Conservation (phyloP, 495 filamentous ascomycete species). For the Cercophora newfieldiana region DNA sequence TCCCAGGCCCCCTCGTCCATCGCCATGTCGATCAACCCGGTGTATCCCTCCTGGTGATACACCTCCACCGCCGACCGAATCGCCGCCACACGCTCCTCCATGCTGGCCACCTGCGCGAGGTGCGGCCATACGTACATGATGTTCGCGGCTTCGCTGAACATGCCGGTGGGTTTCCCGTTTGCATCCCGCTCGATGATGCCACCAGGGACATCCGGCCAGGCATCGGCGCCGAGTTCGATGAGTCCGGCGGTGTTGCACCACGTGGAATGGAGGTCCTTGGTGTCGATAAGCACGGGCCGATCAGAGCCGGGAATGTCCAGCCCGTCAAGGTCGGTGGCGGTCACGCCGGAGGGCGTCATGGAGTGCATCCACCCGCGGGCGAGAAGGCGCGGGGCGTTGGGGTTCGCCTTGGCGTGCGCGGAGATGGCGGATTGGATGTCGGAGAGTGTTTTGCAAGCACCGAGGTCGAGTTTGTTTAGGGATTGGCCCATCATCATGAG, state of each 20-base stretch:
- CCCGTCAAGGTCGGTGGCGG: slow-evolving; percentile 57
- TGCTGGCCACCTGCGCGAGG: slow-evolving; percentile 51
- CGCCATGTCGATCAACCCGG: slow-evolving; percentile 68
- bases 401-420: slow-evolving; percentile 50
- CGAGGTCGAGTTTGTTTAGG: slow-evolving; percentile 56
- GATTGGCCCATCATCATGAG: slow-evolving; percentile 61
- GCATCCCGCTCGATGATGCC: slow-evolving; percentile 58
- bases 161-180: slow-evolving; percentile 51
- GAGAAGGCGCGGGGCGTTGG: slow-evolving; percentile 51
- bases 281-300: slow-evolving; percentile 60
- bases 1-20: slow-evolving; percentile 66
- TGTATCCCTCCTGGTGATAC: slow-evolving; percentile 60
- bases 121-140: slow-evolving; percentile 60
- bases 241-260: slow-evolving; percentile 62
- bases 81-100: slow-evolving; percentile 54
- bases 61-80: slow-evolving; percentile 49
- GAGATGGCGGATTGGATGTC: slow-evolving; percentile 56
- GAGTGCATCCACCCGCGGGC: slow-evolving; percentile 63
- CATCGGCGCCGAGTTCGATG: slow-evolving; percentile 49
- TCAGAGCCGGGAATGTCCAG: slow-evolving; percentile 49
- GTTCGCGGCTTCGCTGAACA: slow-evolving; percentile 59
- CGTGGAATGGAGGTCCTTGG: slow-evolving; percentile 63
- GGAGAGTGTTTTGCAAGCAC: slow-evolving; percentile 52
- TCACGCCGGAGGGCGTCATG: slow-evolving; percentile 53
- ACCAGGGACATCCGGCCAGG: slow-evolving; percentile 53